Conservation (phyloP, 306 rosid species). For the Lithocarpus polystachyus region DNA sequence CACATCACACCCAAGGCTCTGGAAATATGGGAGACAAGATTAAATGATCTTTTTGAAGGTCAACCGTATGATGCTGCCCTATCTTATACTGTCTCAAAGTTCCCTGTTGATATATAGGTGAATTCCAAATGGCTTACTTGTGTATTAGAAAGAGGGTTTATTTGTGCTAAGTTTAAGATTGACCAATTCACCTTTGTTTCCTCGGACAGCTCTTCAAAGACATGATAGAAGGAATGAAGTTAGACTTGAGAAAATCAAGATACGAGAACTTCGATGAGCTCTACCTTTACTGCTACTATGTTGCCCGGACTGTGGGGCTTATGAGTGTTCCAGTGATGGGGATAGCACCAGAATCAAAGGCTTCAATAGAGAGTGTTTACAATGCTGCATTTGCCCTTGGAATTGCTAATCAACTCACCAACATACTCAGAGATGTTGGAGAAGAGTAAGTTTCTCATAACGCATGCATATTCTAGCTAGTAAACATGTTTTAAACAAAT, state of each 20-base stretch:
- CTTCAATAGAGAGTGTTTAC: constrained; percentile 72
- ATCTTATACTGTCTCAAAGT: constrained; percentile 69
- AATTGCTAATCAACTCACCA: constrained; percentile 94
- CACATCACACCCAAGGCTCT: constrained; percentile 86
- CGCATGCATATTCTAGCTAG: neutral
- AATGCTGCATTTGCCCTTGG: constrained; percentile 95
- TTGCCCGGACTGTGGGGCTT: constrained; percentile 97
- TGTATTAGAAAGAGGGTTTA: too few species aligned
- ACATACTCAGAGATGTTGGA: constrained; percentile 96
- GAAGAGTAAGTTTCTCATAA: constrained; percentile 73
- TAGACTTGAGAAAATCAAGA: constrained; percentile 81
- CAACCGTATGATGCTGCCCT: constrained; percentile 94
- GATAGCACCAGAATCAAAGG: constrained; percentile 66
- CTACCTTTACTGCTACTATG: constrained; percentile 94
- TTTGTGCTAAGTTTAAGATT: too few species aligned
- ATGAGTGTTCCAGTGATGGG: constrained; percentile 99
- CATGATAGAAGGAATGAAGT: constrained; percentile 96
- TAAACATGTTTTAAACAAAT: too few species aligned
- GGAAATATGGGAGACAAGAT: constrained; percentile 78
- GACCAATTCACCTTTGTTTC: neutral
- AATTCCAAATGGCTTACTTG: neutral
- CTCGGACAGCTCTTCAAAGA: constrained; percentile 77
- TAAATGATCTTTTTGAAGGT: constrained; percentile 68
- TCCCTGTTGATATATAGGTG: constrained; percentile 91
- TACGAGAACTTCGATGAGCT: constrained; percentile 85